Evolutionary conservation across 2,329 filamentous ascomycete species (phyloP).

Genomic region (Phialemoniopsis sp.): DNA sequence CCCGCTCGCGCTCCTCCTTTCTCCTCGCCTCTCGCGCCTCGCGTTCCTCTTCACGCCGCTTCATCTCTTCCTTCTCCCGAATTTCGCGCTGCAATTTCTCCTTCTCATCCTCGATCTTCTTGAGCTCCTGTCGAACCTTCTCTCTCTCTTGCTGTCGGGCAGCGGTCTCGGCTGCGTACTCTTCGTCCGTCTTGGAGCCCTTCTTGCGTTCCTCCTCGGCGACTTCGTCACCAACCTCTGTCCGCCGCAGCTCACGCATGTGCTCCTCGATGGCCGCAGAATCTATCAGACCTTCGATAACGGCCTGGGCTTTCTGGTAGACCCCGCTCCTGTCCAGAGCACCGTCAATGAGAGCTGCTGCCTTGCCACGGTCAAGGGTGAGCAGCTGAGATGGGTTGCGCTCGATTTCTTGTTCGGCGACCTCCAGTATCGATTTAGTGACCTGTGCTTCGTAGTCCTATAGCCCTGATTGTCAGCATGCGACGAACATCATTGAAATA

Average conservation of each 20-base stretch:
- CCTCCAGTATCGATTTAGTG: conserved; percentile 60
- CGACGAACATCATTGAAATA: neutral
- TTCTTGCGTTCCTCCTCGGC: conserved; percentile 61
- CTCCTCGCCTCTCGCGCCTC: conserved; percentile 23
- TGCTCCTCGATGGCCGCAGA: conserved; percentile 62
- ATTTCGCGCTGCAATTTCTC: conserved; percentile 53
- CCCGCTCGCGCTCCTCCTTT: conserved; percentile 28
- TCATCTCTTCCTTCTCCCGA: conserved; percentile 38
- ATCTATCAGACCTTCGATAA: conserved; percentile 66
- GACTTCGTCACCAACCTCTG: conserved; percentile 65
- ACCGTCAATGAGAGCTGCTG: conserved; percentile 72
- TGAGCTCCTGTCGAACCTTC: conserved; percentile 55
- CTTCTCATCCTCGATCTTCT: conserved; percentile 58
- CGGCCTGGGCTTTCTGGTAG: conserved; percentile 66
- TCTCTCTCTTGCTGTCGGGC: conserved; percentile 57
- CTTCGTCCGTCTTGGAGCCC: conserved; percentile 69
- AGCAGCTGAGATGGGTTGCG: conserved; percentile 68
- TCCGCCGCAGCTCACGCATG: conserved; percentile 63
- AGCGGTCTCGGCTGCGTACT: conserved; percentile 66
- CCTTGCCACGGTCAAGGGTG: conserved; percentile 69
- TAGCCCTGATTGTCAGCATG: neutral
- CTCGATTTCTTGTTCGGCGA: conserved; percentile 71
- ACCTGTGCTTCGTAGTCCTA: conserved; percentile 69
- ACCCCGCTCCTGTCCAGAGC: conserved; percentile 72
- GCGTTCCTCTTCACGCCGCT: conserved; percentile 25